Base-by-base conservation (phyloP, 1,139 yeast species). In the Kurtzmaniella quercitrusa region DNA sequence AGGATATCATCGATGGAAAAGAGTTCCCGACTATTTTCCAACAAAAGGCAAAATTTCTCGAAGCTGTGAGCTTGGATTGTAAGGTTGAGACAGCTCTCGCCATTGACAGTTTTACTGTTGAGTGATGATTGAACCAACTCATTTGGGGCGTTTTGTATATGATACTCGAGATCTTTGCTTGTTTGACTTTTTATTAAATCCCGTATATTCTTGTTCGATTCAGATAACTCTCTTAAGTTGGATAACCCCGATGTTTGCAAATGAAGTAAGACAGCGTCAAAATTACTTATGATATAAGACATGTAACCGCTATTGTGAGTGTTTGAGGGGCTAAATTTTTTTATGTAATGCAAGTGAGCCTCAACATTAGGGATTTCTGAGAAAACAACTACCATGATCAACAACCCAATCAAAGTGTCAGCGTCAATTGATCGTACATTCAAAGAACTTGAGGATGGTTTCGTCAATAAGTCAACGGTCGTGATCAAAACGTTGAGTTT, bases 211-310 rank as follows among this genome's bases (percentile, higher is more conserved):
- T 59, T 61, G 56, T 87, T 88, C 2, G 59, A 57, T 5, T 57
- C 58, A 0, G 93, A 81, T 6, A 68, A 59, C 0, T 51, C 50
- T 2, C 64, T 55, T 38, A 87, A 60, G 7, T 71, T 75, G 1
- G 51, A 53, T 36, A 68, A 66, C 9, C 60, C 60, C 4, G 59
- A 50, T 1, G 69, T 61, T 21, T 20, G n/a, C 37, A 88, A 68
- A 56, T 85, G 94, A 46, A 66, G 78, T 6, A 88, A 55, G 0
- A 88, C 95, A 0, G 93, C 96, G 54, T 89, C 96, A 38, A 89
- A 66, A 9, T 95, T 88, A 42, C 95, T 84, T 26, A 89, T 52
- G 21, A 71, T 71, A 45, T 70, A 72, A 49, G 59, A 68, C 47
- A 71, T 47, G 60, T 74, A 59, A 43, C 76, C 67, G 62, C 76